Base-by-base conservation (phyloP, 208 protist genomes). In the Herpetomonas muscarum region DNA sequence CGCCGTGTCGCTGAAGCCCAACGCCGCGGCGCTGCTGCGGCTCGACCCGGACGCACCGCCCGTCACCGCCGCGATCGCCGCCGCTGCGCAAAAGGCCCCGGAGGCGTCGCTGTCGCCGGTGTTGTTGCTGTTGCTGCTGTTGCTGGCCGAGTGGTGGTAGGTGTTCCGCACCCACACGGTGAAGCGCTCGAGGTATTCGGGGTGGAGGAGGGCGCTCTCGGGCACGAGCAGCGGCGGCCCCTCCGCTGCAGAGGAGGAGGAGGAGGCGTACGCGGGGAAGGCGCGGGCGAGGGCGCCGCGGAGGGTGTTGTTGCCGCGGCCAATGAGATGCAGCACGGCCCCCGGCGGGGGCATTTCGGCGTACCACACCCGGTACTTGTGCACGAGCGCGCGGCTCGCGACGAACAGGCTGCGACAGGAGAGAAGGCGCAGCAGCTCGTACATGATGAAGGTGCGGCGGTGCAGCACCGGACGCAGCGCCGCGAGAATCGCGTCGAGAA, bases 371-470 rank as follows among this genome's bases (percentile, higher is more conserved):
- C 58, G 69, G 54, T 88, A 90, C 29, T 70, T 48, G 24, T 51
- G 46, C 41, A 78, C 55, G 45, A 79, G 61, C n/a, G 46, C 39
- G 0, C 70, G 63, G 64, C 89, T 63, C 0, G 74, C 70, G 9
- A 60, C 34, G 29, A 71, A 75, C 10, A 91, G 54, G 0, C 64
- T 70, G 42, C 70, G 70, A 25, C 74, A 67, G 34, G 76, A 56
- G 37, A 77, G 64, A 57, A 85, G 54, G 17, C 79, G 85, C 44
- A 92, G 67, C 34, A 89, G 60, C 60, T 88, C 85, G 60, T 89
- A 89, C 70, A 89, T 79, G 24, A 83, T 71, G 25, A 68, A 61
- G 56, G 80, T 83, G 45, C 81, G 78, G 0, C 74, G 81, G 44
- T 83, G 70, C 17, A 89, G 71, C 10, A 85, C 48, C 0, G 74